A percentile compares a stretch with the other conserved stretches of the same genome.
These are phyloP conservation scores for Trichoderma harzianum DNA, from an alignment of 2,329 filamentous ascomycete genomes.

Conservation along the genomic window DNA sequence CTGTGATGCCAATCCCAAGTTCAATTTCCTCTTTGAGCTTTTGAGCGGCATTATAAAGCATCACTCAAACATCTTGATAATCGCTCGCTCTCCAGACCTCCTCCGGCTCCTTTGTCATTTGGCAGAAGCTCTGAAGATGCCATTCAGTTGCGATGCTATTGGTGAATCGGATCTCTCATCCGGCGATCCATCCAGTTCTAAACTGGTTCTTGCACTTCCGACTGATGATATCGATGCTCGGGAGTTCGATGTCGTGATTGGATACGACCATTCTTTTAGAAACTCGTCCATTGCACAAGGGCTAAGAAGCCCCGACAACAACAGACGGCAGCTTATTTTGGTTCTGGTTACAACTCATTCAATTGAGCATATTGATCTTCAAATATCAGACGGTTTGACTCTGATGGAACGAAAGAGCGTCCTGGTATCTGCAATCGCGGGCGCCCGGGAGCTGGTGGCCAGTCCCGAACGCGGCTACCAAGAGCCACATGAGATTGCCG, in stretches of 20 bases:
- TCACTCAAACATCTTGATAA: constrained; percentile 49
- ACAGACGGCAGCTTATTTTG: constrained; percentile 43
- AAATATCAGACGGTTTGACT: constrained; percentile 36
- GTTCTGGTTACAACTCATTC: constrained; percentile 49
- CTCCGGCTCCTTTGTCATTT: constrained; percentile 52
- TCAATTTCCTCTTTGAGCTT: constrained; percentile 56
- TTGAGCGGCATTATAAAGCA: constrained; percentile 41
- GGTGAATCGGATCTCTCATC: constrained; percentile 26
- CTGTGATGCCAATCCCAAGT: constrained; percentile 57
- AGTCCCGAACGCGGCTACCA: constrained; percentile 38
- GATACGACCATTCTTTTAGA: constrained; percentile 51
- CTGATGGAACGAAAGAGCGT: constrained; percentile 47
- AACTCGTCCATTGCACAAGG: constrained; percentile 32
- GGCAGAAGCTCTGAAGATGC: constrained; percentile 39
- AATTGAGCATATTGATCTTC: constrained; percentile 53
- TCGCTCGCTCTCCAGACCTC: constrained; percentile 49
- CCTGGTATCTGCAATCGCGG: constrained; percentile 38
- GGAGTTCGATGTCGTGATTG: constrained; percentile 50
- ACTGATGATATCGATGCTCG: constrained; percentile 37
- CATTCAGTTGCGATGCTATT: constrained; percentile 34
- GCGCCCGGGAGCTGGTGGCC: constrained; percentile 37
- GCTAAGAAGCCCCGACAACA: constrained; percentile 16
- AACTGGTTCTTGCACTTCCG: constrained; percentile 43
- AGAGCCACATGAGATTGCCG: constrained; percentile 47
- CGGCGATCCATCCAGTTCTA: constrained; percentile 33